Conservation (phyloP, 2,329 filamentous ascomycete genomes). For the Emmonsiellopsis sp. region DNA sequence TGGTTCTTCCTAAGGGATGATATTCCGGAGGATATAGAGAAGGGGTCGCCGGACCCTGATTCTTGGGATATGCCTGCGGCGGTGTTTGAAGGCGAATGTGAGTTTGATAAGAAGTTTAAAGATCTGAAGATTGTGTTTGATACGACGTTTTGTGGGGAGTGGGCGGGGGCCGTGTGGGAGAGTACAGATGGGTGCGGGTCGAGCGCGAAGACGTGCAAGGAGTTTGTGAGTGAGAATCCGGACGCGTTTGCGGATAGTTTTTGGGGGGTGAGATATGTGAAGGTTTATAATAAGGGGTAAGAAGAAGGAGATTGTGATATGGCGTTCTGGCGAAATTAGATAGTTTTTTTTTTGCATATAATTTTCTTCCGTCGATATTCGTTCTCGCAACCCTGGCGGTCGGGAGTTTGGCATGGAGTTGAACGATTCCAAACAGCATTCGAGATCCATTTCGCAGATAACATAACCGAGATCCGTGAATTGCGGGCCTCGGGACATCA, state of each 20-base stretch:
- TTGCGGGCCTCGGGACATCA: no score
- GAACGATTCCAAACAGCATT: no score
- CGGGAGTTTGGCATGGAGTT: no score
- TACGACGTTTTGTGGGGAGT: constrained; percentile 48
- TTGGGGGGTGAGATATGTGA: constrained; percentile 11
- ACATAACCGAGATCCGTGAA: no score
- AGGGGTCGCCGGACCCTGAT: constrained; percentile 35
- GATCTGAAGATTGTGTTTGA: constrained; percentile 40
- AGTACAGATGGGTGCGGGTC: constrained; percentile 3
- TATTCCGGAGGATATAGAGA: constrained; percentile 39
- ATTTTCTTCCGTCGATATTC: no score
- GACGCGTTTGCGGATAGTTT: constrained; percentile 8
- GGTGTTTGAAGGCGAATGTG: constrained; percentile 34
- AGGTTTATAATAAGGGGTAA: constrained; percentile 4
- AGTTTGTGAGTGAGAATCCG: constrained; percentile 11
- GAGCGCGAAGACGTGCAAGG: constrained; percentile 7
- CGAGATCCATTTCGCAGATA: no score
- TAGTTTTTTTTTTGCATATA: no score
- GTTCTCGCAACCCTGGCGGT: no score
- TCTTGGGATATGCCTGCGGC: constrained; percentile 40
- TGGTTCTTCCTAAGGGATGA: constrained; percentile 42
- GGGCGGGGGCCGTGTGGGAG: constrained; percentile 35
- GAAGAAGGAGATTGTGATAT: background rate
- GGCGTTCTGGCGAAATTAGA: no score
- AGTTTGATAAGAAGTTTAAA: constrained; percentile 33